Evolutionary conservation across 2,329 filamentous ascomycete genomes (phyloP), one percentile per base, ranked within the genome.

Genomic region (Claviceps sp.): DNA sequence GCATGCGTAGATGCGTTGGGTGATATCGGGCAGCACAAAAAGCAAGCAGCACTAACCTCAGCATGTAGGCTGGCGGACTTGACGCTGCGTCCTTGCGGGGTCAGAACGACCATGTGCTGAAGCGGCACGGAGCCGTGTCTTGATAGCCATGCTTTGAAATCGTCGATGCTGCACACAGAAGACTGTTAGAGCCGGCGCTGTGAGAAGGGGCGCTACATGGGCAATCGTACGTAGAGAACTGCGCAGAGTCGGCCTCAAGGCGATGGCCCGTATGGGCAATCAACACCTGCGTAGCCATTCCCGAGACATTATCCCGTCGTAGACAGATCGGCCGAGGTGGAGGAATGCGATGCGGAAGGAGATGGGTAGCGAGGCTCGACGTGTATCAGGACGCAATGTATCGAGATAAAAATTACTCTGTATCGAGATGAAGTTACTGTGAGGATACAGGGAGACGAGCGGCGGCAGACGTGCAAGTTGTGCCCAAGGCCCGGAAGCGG

Each of bases 211-310:
- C 18, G n/a, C 8, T 34, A 18, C 13, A 18, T 14, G 14, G 1
- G 16, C 37, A 38, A 13, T 54, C 81, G 61, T 74, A 89, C 85
- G 84, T 85, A 60, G 78, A 76, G 69, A 91, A 86, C 65, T 82
- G 79, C 57, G 82, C 77, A 59, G 84, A 80, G 71, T 95, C 87
- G 67, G 87, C 79, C 67, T 83, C 77, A 65, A 95, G 78, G 71
- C 85, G 84, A 76, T 89, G 84, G 75, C 91, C 91, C 70, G 87
- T 89, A 73, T 95, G 90, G 77, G 89, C 89, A 66, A 95, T 84
- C 75, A 89, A 87, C 70, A 95, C 84, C 73, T 88, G 82, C 67
- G 91, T 81, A 74, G 87, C 86, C 89, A 95, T 95, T 52, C 71
- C 75, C 79, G 71, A 73, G 72, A 72, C 74, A 77, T 76, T 53